Conservation (phyloP, 75 land plant species). For the Pinus tabuliformis region DNA sequence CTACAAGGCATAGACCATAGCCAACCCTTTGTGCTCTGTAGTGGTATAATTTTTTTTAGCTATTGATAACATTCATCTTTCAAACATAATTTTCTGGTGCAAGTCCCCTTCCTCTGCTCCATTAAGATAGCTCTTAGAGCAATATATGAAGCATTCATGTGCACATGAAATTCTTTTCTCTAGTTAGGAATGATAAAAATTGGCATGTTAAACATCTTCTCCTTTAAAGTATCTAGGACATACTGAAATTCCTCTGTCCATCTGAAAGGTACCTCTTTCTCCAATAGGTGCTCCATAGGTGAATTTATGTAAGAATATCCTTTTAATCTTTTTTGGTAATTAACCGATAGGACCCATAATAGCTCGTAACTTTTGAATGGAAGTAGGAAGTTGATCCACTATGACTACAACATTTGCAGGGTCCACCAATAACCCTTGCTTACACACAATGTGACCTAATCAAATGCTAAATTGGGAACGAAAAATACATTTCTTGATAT, state of each 20-base stretch:
- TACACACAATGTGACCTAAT: not conserved
- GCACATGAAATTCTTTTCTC: not conserved
- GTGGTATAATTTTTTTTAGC: not conserved
- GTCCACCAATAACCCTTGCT: not conserved
- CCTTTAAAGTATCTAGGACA: not conserved
- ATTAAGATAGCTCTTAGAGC: not conserved
- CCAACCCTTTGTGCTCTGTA: not conserved
- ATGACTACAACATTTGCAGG: not conserved
- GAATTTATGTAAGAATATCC: not conserved
- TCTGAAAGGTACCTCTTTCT: not conserved
- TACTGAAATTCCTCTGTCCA: not conserved
- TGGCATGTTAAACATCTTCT: not conserved
- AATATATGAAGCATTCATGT: not conserved
- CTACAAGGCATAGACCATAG: not conserved
- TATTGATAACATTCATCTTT: not conserved
- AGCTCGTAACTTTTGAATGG: accelerated
- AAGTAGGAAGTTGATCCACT: not conserved
- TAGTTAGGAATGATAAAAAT: not conserved
- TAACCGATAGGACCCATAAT: not conserved
- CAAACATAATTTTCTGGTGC: not conserved
- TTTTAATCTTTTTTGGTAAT: not conserved
- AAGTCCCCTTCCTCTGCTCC: no score
- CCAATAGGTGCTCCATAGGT: not conserved
- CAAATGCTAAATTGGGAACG: not conserved
- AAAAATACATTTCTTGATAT: not conserved